A percentile compares a stretch with the other conserved stretches of the same genome.
Conservation (phyloP, 192 early-diverging fungal species). For the Coemansia sp. region DNA sequence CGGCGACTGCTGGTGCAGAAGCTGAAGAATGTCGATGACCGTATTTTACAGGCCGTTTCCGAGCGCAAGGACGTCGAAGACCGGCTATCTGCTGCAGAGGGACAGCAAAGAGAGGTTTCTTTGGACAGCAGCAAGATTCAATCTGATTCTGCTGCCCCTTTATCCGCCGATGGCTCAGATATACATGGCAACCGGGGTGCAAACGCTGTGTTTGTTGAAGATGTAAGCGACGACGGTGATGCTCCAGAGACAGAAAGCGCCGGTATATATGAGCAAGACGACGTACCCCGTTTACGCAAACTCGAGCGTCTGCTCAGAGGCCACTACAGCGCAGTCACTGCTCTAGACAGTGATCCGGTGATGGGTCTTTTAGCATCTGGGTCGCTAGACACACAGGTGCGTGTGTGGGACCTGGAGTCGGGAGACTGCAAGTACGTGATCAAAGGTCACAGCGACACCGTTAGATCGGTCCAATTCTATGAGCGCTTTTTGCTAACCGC, state of each 20-base stretch:
- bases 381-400: constrained; percentile 67
- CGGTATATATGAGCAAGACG: constrained; percentile 22
- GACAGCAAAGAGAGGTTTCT: not conserved
- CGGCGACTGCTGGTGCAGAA: constrained; percentile 14
- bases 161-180: not conserved
- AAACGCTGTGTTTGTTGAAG: not conserved
- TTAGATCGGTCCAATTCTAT: constrained; percentile 44
- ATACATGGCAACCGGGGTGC: not conserved
- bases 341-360: constrained; percentile 60
- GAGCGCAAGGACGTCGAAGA: constrained; percentile 25
- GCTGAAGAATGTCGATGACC: constrained; percentile 23
- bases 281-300: constrained; percentile 36
- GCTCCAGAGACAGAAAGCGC: not conserved
- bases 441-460: constrained; percentile 32
- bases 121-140: not conserved
- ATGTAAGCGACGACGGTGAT: not conserved
- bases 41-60: constrained; percentile 15
- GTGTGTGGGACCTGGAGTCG: constrained; percentile 60
- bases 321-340: constrained; percentile 62
- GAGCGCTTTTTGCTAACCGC: constrained; percentile 59
- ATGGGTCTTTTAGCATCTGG: constrained; percentile 62
- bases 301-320: constrained; percentile 45
- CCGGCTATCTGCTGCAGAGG: constrained; percentile 4
- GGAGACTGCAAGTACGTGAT: constrained; percentile 44
- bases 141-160: not conserved